Evolutionary conservation across 1,284 basidiomycete genomes (phyloP), one percentile per base, ranked within the genome.

Genomic region (Cutaneotrichosporon dermatis): DNA sequence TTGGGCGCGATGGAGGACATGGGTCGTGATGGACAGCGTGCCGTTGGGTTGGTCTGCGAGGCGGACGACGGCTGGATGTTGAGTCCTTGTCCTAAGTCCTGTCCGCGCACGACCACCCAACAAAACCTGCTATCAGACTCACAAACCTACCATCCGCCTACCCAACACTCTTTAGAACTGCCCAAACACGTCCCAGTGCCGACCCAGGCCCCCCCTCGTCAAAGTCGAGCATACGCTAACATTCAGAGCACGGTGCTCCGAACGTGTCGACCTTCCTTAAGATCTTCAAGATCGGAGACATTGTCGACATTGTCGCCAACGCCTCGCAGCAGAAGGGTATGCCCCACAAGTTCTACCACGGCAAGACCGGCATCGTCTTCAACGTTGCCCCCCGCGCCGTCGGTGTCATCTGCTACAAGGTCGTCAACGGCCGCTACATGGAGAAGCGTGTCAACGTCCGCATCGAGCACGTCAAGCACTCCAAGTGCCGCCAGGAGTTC

Each of bases 371-470:
- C 69, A 95, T 99, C 74, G 84, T 99, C 67, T 99, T 96, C 87
- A 98, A 98, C 82, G 94, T 99, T 67, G 92, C 95, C 57, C 91
- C 90, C 63, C 86, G 87, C 61, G 89, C 92, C 60, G 94, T 99
- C 70, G 94, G 94, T 80, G 90, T 99, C 65, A 94, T 99, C 79
- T 87, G 95, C 71, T 88, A 97, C 90, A 99, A 99, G 83, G 85
- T 97, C 72, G 94, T 99, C 73, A 95, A 95, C 73, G 95, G 95
- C 84, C 91, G 95, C 71, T 98, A 97, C 88, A 83, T 99, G 58
- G 94, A 99, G 85, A 99, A 99, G 86, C 90, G 95, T 63, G 95
- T 99, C 79, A 99, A 98, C 88, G 82, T 99, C 81, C 91, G 96
- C 66, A 84, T 97, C 73, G 95, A 99, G 85, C 96, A 99, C 85